Conservation (phyloP, 2,329 filamentous ascomycete species). For the Ilyonectria robusta region DNA sequence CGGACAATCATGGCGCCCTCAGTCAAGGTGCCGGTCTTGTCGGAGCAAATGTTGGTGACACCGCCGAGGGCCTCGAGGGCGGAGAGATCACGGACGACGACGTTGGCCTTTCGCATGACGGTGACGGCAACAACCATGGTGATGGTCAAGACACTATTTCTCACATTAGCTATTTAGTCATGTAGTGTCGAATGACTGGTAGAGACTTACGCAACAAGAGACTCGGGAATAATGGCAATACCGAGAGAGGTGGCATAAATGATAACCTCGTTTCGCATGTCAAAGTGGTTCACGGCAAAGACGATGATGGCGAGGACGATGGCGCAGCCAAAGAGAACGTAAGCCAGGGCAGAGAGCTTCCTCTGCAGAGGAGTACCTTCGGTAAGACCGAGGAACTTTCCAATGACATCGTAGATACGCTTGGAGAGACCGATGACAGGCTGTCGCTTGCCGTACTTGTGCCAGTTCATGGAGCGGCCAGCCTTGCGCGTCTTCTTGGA, state of each 20-base stretch:
- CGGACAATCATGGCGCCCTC: constrained; percentile 79
- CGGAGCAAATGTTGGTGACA: constrained; percentile 81
- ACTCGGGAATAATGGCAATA: constrained; percentile 75
- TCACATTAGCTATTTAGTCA: background rate
- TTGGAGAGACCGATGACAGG: constrained; percentile 62
- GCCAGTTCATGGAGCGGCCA: constrained; percentile 66
- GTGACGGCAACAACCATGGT: constrained; percentile 78
- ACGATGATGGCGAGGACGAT: constrained; percentile 70
- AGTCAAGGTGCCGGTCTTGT: constrained; percentile 80
- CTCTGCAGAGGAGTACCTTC: constrained; percentile 84
- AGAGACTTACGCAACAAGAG: constrained; percentile 70
- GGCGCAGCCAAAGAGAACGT: constrained; percentile 82
- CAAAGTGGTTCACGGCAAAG: constrained; percentile 70
- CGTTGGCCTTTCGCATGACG: constrained; percentile 75
- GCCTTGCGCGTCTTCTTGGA: constrained; percentile 69
- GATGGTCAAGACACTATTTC: constrained; percentile 72
- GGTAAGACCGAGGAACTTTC: constrained; percentile 72
- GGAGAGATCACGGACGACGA: constrained; percentile 76
- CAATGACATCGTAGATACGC: constrained; percentile 64
- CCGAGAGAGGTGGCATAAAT: constrained; percentile 72
- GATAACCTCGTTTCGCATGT: constrained; percentile 66
- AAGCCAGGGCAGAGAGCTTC: constrained; percentile 83
- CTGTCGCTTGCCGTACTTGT: constrained; percentile 67
- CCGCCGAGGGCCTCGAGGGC: constrained; percentile 79
- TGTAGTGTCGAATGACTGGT: background rate